phyloP scores from a whole-genome alignment of 1,284 basidiomycete genomes.

The Leucoagaricus sp. region DNA sequence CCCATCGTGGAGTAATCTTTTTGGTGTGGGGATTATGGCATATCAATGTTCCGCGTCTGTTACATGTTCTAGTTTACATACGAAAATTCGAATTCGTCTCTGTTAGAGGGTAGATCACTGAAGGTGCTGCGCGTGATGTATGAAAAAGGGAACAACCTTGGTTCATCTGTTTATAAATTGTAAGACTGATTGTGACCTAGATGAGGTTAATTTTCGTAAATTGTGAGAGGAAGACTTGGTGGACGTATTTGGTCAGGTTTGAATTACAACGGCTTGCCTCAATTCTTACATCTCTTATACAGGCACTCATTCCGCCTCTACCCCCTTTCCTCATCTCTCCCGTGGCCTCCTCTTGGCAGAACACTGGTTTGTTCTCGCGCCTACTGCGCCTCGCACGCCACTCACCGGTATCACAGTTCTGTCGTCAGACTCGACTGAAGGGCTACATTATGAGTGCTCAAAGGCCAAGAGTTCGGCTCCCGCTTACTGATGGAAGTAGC shows the following conservation, averaged over 20 bases:
- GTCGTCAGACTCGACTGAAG: neutral
- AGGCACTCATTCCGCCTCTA: neutral
- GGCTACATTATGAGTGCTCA: slow-evolving; percentile 30
- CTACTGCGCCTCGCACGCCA: neutral
- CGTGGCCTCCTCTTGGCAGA: slow-evolving; percentile 6
- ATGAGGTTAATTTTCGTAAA: neutral
- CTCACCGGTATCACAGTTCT: slow-evolving; percentile 4
- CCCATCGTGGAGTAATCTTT: slow-evolving; percentile 12
- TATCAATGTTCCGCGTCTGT: slow-evolving; percentile 11
- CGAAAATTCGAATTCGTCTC: slow-evolving; percentile 1
- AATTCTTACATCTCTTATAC: slow-evolving; percentile 9
- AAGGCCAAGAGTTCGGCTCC: slow-evolving; percentile 35
- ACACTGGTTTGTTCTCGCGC: slow-evolving; percentile 12
- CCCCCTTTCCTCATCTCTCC: neutral
- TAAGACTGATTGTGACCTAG: neutral
- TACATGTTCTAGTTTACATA: slow-evolving; percentile 15
- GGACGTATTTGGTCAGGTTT: slow-evolving; percentile 29
- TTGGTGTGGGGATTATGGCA: slow-evolving; percentile 9
- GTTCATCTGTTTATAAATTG: neutral
- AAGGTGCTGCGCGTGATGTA: slow-evolving; percentile 7
- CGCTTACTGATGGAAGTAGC: slow-evolving; percentile 19
- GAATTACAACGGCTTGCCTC: slow-evolving; percentile 19
- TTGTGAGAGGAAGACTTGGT: neutral
- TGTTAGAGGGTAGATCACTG: neutral
- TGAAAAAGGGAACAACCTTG: neutral